Base-by-base conservation (phyloP, 2,329 filamentous ascomycete genomes). In the Xylaria sp. region DNA sequence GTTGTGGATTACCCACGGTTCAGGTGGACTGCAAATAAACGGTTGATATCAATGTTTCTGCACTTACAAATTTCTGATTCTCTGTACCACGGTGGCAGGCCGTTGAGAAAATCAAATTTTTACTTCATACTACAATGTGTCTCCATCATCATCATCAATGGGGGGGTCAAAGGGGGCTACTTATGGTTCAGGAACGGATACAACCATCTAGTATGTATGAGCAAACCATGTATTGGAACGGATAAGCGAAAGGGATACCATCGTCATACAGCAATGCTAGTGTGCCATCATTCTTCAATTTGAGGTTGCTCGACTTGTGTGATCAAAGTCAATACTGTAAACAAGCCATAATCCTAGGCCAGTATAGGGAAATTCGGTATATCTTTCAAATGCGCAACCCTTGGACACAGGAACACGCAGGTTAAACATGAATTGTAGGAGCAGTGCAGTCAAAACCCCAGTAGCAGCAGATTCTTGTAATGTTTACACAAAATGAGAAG, bases 1-100 rank as follows among this genome's bases (percentile, higher is more conserved):
- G 80, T 82, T 81, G 78, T 68, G 68, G 69, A 79, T 79, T 74
- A 62, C 65, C 71, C 74, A 68, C 69, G 72, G 75, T 75, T 76
- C 71, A 72, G 73, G 64, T 63, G 72, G 73, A 72, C 73, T 77
- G 76, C 76, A 78, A 76, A 79, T 78, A 78, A 74, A 78, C 68
- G 75, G 75, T 73, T 75, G 75, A 77, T 77, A 74, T 77, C 68
- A 72, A 62, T 72, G 70, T 68, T 70, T 62, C 49, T 62, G 51
- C 58, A 56, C 58, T 66, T 66, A 66, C 59, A 72, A 36, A 73
- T 67, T 68, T 68, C 65, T 62, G 60, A 69, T 76, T 75, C 72
- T 67, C 68, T 78, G 72, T 76, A 73, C 66, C 62, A 71, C 66
- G 71, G 69, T 65, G 66, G 66, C 57, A 64, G 64, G 33, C 63